Percentiles rank a stretch among this genome's conserved stretches.
Conservation (phyloP, 2,329 filamentous ascomycete genomes). For the Aspergillus piperis region DNA sequence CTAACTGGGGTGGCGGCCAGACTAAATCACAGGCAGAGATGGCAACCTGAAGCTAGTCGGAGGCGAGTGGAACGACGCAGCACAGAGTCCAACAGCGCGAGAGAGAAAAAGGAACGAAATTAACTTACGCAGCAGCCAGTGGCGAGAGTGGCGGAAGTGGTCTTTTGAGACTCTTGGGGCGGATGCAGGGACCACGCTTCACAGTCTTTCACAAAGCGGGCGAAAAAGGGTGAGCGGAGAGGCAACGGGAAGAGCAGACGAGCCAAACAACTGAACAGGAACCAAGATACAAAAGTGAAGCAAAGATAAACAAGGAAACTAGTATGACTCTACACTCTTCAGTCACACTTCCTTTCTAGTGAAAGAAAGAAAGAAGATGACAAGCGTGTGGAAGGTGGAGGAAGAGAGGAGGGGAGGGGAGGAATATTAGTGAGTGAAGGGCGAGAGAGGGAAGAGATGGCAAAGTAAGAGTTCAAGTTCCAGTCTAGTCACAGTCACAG, state of each 20-base stretch:
- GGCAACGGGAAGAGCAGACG: neutral
- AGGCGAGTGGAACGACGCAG: neutral
- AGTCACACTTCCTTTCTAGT: slow-evolving; percentile 2
- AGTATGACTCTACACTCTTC: slow-evolving; percentile 2
- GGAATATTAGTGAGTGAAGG: neutral
- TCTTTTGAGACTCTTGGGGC: slow-evolving; percentile 11
- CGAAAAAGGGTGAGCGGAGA: slow-evolving; percentile 9
- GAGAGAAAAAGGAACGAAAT: slow-evolving; percentile 11
- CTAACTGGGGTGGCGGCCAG: slow-evolving; percentile 18
- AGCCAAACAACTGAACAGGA: neutral
- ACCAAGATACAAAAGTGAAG: neutral
- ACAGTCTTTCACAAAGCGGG: slow-evolving; percentile 7
- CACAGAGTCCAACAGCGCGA: slow-evolving; percentile 7
- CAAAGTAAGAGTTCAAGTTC: neutral
- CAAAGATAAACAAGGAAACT: neutral
- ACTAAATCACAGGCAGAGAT: slow-evolving; percentile 16
- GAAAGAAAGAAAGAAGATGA: slow-evolving; percentile 3
- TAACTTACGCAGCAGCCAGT: slow-evolving; percentile 22
- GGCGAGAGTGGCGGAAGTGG: slow-evolving; percentile 24
- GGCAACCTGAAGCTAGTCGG: slow-evolving; percentile 7
- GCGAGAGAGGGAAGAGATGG: neutral
- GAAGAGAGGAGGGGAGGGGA: too few species aligned
- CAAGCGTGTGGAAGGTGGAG: neutral
- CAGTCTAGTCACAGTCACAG: slow-evolving; percentile 2
- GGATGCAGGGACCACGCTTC: slow-evolving; percentile 24